phyloP scores from a whole-genome alignment of 306 rosid species.

The Pueraria montana region DNA sequence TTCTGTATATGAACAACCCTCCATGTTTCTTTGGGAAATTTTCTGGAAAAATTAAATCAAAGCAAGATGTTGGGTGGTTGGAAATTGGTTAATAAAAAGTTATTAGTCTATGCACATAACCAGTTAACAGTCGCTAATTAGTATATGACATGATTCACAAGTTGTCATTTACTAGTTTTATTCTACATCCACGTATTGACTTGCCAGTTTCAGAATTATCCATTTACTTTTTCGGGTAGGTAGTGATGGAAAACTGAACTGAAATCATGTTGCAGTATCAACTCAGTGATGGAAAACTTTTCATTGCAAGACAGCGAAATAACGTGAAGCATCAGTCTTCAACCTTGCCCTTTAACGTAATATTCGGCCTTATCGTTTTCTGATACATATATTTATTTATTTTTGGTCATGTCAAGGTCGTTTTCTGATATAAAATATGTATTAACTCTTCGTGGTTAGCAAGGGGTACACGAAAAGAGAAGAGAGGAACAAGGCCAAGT shows the following conservation, averaged over 20 bases:
- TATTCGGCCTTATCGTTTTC: slow-evolving; percentile 6
- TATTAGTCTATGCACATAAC: not conserved
- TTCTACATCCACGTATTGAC: too few species aligned
- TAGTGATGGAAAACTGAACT: not conserved
- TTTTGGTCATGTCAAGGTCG: not conserved
- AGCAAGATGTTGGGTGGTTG: not conserved
- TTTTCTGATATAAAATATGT: not conserved
- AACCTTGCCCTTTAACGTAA: not conserved
- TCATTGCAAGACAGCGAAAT: not conserved
- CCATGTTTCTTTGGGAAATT: not conserved
- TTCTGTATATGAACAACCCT: not conserved
- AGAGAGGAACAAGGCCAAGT: not conserved
- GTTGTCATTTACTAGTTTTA: slow-evolving; percentile 6
- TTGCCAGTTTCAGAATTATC: not conserved
- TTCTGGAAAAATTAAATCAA: not conserved
- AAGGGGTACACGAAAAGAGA: not conserved
- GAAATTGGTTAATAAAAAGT: not conserved
- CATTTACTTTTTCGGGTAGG: not conserved
- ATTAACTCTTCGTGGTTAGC: not conserved
- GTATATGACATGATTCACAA: not conserved
- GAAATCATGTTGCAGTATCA: not conserved
- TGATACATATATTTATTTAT: not conserved
- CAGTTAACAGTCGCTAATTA: not conserved
- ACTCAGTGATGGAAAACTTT: not conserved
- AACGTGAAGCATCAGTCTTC: slow-evolving; percentile 8